Evolutionary conservation across 805 yeast genomes (phyloP), one percentile per base, ranked within the genome.

Genomic region (Saturnispora hagleri): DNA sequence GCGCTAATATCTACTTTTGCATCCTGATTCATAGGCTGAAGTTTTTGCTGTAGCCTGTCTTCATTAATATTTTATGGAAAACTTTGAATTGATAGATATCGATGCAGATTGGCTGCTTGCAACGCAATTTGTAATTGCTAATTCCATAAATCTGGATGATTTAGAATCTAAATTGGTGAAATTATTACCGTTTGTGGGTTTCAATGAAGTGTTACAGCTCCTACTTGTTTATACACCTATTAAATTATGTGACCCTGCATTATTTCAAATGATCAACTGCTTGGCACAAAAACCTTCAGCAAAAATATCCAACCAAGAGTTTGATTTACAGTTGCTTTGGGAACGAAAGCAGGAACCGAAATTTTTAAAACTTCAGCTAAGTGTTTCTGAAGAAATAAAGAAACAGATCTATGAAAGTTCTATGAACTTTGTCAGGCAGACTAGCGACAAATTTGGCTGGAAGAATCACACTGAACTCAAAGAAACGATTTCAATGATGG

Each of bases 401-500:
- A 10, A 9, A 20, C 26, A 34, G 15, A 17, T 43, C 18, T 13
- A n/a, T 6, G 8, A 13, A 12, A 20, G 17, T 7, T 35, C 36
- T 6, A 35, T 12, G 5, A 15, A 46, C 13, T 24, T 15, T 44
- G 27, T 18, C 22, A 43, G 17, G 3, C 34, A 20, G 15, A 35
- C 12, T 4, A 22, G 46, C 5, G 20, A n/a, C 3, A 51, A 43
- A 26, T 55, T 46, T 33, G 43, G 44, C 24, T 55, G 49, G 51
- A 17, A 20, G 17, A 33, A 31, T 9, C 20, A 35, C 27, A 31
- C 17, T 10, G 28, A 43, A 18, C 10, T 44, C 8, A 24, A 35
- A 10, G 41, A 42, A n/a, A 18, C 59, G 0, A 58, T 61, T 35
- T 47, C 48, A 20, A 42, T 44, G 15, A 64, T 60, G 48, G 57